Evolutionary conservation across 768 basidiomycete genomes (phyloP), one percentile per base, ranked within the genome.

Genomic region (Leccinum longicurvipes): DNA sequence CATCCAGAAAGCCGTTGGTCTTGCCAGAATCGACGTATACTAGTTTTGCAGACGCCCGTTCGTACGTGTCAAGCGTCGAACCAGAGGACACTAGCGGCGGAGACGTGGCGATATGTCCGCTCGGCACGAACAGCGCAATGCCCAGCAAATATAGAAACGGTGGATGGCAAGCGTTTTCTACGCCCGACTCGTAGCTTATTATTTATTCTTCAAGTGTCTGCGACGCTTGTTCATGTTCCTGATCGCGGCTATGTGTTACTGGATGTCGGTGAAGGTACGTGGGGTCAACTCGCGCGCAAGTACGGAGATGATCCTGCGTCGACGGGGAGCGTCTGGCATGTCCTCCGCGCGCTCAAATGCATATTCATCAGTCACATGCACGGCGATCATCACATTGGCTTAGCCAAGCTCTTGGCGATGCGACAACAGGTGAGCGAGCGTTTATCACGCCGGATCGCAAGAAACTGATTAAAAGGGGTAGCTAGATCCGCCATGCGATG

Each of bases 331-430:
- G 82, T 82, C 3, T 82, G 82, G 77, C 67, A 82, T 12, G 76
- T 86, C 14, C 74, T 94, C 50, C 75, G 84, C n/a, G 76, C 87
- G 49, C 69, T 94, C 12, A 87, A 82, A 63, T 85, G 90, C 66
- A 79, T 98, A 34, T 97, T 86, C 69, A 77, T 96, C 57, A 93
- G 90, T 58, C 96, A 98, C 67, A 81, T 89, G 61, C 96, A 97
- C 65, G 95, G 81, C 0, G 96, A 98, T 66, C 96, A 98, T 69
- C 95, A 97, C 66, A 80, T 88, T 39, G 95, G 96, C 8, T 69
- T 95, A 31, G 79, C 85, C 0, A 83, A 84, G 55, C 73, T 98
- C 8, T 76, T 98, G 17, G 76, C 82, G 0, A 82, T 86, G 74
- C 80, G 96, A 53, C 79, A 77, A 51, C 74, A 76, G 72, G 95